Percentiles rank a stretch among this genome's conserved stretches.
Evolutionary conservation across 2,329 filamentous ascomycete genomes (phyloP).

Genomic region (Stromatinia cepivora): DNA sequence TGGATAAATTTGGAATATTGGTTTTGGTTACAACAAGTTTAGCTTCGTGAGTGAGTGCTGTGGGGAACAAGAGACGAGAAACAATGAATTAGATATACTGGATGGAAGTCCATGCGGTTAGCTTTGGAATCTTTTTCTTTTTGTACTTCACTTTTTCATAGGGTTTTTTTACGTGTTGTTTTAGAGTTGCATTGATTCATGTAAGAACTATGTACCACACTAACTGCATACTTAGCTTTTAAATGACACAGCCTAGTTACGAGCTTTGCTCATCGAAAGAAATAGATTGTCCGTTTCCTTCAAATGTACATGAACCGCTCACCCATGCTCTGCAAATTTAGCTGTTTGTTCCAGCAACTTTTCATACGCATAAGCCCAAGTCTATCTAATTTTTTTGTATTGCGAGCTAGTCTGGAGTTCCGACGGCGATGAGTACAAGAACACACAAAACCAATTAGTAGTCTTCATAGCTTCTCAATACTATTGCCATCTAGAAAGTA

Average conservation of each 20-base stretch:
- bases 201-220: neutral
- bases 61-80: no score
- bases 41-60: neutral
- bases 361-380: neutral
- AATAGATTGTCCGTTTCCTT: neutral
- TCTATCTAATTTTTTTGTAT: no score
- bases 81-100: no score
- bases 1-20: conserved; percentile 30
- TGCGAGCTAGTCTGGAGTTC: no score
- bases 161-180: no score
- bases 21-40: conserved; percentile 26
- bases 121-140: no score
- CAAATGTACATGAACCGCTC: neutral
- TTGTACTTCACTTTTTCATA: no score
- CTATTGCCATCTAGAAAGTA: neutral
- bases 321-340: neutral
- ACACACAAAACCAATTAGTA: neutral
- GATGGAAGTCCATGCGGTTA: no score
- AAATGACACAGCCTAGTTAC: neutral
- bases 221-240: no score
- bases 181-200: neutral
- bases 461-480: neutral
- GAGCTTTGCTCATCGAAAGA: neutral
- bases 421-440: neutral
- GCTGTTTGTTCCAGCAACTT: neutral